A percentile compares a stretch with the other conserved stretches of the same genome.
phyloP scores from a whole-genome alignment of 2,329 filamentous ascomycete species.

The Ophiosphaerella korrae region DNA sequence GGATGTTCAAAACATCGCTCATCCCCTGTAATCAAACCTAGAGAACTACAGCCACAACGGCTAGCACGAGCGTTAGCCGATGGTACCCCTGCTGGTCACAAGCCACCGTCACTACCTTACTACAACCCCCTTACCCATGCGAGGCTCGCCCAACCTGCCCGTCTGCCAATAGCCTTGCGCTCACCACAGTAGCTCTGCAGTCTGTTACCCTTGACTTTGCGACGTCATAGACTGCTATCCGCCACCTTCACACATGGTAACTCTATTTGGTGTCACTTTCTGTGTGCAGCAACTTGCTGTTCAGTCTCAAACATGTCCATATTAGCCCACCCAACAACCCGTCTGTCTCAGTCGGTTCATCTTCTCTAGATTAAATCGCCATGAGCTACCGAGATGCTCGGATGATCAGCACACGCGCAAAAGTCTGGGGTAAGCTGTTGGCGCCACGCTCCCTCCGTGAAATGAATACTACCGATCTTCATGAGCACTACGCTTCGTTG shows the following conservation, averaged over 20 bases:
- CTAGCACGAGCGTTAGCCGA: slow-evolving; percentile 7
- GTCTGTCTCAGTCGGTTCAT: neutral
- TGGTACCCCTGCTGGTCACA: slow-evolving; percentile 24
- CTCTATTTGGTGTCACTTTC: neutral
- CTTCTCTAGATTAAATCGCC: slow-evolving; percentile 1
- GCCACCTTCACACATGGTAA: neutral
- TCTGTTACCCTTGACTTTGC: slow-evolving; percentile 1
- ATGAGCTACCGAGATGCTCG: neutral
- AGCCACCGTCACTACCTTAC: slow-evolving; percentile 14
- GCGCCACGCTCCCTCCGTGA: slow-evolving; percentile 1
- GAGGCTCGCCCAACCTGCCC: slow-evolving; percentile 9
- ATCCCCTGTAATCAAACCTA: slow-evolving; percentile 6
- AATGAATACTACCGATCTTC: neutral
- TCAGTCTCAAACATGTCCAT: neutral
- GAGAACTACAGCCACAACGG: neutral
- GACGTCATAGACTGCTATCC: slow-evolving; percentile 7
- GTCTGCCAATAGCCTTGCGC: slow-evolving; percentile 16
- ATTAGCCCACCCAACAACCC: neutral
- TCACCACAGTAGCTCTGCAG: slow-evolving; percentile 7
- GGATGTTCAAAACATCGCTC: neutral
- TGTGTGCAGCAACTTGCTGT: neutral
- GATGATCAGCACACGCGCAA: neutral
- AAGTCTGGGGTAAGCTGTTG: slow-evolving; percentile 1
- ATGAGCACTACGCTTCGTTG: neutral
- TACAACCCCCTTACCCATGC: slow-evolving; percentile 6